phyloP scores from a whole-genome alignment of 768 basidiomycete genomes.

The Mrakia gelida region DNA sequence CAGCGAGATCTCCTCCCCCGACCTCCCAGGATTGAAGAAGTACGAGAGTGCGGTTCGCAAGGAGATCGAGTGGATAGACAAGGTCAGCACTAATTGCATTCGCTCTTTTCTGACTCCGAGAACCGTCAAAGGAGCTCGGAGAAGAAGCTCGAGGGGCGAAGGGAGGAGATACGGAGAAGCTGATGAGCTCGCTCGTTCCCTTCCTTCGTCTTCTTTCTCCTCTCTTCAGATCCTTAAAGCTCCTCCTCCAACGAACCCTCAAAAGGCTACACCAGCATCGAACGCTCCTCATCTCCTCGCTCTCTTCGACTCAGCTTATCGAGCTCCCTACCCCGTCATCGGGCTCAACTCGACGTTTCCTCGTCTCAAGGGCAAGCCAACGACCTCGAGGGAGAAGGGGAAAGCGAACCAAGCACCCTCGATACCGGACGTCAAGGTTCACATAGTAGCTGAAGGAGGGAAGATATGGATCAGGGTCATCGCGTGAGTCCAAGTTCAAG shows the following conservation, averaged over 20 bases:
- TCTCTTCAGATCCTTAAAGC: constrained; percentile 26
- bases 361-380: neutral
- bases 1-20: neutral
- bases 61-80: constrained; percentile 50
- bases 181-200: constrained; percentile 13
- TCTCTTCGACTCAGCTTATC: neutral
- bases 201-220: neutral
- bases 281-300: constrained; percentile 35
- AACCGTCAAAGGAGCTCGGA: no score
- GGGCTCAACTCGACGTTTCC: constrained; percentile 27
- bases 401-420: constrained; percentile 41
- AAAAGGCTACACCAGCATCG: constrained; percentile 18
- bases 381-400: constrained; percentile 13
- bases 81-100: constrained; percentile 40
- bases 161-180: neutral
- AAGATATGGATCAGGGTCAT: constrained; percentile 73
- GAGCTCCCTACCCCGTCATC: constrained; percentile 7
- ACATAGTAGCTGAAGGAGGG: constrained; percentile 72
- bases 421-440: constrained; percentile 59
- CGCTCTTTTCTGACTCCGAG: neutral
- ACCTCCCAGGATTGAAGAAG: constrained; percentile 48
- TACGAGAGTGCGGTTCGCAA: constrained; percentile 49
- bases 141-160: neutral
- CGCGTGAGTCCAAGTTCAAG: neutral
- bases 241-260: constrained; percentile 3